phyloP scores from a whole-genome alignment of 768 basidiomycete genomes.

The Naganishia friedmannii region DNA sequence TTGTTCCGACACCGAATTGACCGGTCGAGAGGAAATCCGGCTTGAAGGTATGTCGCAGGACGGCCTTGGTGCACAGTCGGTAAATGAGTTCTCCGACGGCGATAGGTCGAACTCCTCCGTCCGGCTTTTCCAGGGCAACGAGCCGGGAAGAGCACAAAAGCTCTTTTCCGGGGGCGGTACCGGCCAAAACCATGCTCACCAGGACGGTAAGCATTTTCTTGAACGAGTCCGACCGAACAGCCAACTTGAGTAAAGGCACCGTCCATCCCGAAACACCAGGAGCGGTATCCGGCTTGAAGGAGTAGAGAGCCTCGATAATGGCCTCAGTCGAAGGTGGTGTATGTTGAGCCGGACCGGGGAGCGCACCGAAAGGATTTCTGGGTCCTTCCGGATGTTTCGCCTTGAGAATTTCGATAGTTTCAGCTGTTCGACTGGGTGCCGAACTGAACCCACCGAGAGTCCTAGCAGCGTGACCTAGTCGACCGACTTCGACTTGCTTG shows the following conservation, averaged over 20 bases:
- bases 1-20: conserved; percentile 34
- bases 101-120: conserved; percentile 37
- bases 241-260: conserved; percentile 1
- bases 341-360: background rate
- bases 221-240: background rate
- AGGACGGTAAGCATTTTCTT: conserved; percentile 3
- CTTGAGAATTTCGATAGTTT: background rate
- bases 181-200: conserved; percentile 5
- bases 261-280: conserved; percentile 26
- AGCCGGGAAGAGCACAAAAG: conserved; percentile 32
- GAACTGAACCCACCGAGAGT: conserved; percentile 3
- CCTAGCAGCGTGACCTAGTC: conserved; percentile 12
- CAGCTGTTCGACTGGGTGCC: background rate
- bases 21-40: conserved; percentile 3
- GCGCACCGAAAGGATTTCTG: background rate
- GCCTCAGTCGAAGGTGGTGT: background rate
- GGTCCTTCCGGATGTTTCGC: conserved; percentile 2
- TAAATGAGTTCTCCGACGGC: conserved; percentile 40
- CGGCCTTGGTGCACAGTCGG: conserved; percentile 31
- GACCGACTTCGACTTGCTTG: conserved; percentile 17
- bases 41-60: conserved; percentile 28
- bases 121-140: conserved; percentile 33
- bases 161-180: conserved; percentile 24
- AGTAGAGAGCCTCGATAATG: conserved; percentile 3
- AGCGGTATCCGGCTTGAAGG: conserved; percentile 16